Evolutionary conservation across 208 protist species (phyloP).

Genomic region (Acanthamoeba royreba): DNA sequence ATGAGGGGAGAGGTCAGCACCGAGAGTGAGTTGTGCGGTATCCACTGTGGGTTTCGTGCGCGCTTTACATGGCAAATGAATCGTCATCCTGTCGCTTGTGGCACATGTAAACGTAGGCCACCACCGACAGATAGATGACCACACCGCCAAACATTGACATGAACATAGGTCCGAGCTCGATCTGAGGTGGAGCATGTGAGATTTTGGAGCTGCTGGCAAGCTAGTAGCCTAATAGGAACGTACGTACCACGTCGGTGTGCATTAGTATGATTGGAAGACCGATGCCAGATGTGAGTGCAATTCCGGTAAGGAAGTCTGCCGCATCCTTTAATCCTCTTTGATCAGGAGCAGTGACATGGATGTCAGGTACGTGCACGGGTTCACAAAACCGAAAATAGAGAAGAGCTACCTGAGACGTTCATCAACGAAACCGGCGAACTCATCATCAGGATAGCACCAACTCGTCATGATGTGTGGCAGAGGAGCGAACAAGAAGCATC

Average conservation of each 20-base stretch:
- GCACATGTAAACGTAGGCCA: not conserved
- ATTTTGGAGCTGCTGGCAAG: not conserved
- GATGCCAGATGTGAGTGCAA: not conserved
- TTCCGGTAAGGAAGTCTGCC: not conserved
- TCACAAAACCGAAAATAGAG: not conserved
- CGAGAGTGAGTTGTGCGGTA: not conserved
- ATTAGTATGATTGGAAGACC: not conserved
- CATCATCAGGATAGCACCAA: not conserved
- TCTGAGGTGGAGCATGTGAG: not conserved
- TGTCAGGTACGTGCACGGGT: not conserved
- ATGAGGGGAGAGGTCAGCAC: not conserved
- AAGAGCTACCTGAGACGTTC: not conserved
- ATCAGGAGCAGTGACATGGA: not conserved
- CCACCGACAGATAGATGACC: not conserved
- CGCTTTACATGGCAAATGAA: not conserved
- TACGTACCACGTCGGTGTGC: not conserved
- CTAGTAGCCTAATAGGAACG: not conserved
- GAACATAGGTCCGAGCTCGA: not conserved
- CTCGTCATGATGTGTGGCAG: not conserved
- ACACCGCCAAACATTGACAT: not conserved
- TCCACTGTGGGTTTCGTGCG: too few species aligned
- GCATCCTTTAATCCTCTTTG: not conserved
- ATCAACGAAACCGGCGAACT: not conserved
- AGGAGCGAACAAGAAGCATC: not conserved
- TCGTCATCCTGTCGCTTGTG: not conserved